These are phyloP conservation scores for Penicillium subrubescens DNA, from an alignment of 495 filamentous ascomycete genomes.

Conservation along the genomic window DNA sequence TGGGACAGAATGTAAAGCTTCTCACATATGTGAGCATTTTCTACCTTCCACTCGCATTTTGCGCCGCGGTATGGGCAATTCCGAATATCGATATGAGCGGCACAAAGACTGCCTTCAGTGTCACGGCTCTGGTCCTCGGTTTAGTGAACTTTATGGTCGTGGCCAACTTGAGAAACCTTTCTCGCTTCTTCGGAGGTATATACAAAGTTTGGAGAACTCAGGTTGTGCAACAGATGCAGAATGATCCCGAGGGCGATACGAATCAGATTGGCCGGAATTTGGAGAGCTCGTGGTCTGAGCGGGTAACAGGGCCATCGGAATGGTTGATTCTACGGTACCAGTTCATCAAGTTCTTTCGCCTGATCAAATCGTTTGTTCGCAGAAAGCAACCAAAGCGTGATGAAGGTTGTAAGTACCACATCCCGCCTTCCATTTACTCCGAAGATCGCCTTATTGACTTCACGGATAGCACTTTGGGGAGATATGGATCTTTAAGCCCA, in stretches of 20 bases:
- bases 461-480: not conserved
- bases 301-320: not conserved
- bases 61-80: not conserved
- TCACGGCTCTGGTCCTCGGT: not conserved
- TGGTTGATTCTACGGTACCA: not conserved
- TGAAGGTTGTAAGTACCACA: not conserved
- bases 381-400: not conserved
- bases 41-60: not conserved
- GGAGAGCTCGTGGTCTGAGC: not conserved
- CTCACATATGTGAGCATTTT: not conserved
- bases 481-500: not conserved
- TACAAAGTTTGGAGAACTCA: not conserved
- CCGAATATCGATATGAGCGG: not conserved
- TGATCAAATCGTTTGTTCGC: not conserved
- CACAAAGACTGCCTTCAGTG: conserved; percentile 1
- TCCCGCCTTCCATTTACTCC: not conserved
- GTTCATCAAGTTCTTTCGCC: not conserved
- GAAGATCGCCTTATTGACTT: not conserved
- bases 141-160: not conserved
- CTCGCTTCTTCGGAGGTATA: not conserved
- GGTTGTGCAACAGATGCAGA: not conserved
- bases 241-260: not conserved
- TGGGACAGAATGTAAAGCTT: not conserved
- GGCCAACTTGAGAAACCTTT: not conserved
- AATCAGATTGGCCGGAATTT: not conserved